Evolutionary conservation across 2,329 filamentous ascomycete species (phyloP).

Genomic region (Exophiala spinifera): DNA sequence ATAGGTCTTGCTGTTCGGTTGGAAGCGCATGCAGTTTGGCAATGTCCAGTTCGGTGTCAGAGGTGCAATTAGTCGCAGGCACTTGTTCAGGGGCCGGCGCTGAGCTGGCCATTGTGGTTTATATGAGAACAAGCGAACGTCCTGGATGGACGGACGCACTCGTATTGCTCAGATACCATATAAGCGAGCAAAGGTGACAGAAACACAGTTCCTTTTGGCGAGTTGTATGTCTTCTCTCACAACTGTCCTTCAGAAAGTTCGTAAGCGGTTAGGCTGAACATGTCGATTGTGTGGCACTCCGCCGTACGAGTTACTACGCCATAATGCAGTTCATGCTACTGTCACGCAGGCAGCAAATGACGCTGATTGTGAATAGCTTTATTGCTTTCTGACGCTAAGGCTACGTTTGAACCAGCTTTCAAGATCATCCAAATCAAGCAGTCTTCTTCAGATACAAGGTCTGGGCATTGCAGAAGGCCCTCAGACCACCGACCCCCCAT

Average conservation of each 20-base stretch:
- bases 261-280: neutral
- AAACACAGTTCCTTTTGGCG: neutral
- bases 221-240: neutral
- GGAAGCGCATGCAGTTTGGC: conserved; percentile 84
- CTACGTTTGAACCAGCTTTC: neutral
- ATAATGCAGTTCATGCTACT: too few species aligned
- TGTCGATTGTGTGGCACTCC: neutral
- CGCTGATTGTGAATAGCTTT: too few species aligned
- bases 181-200: conserved; percentile 2
- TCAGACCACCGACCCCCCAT: conserved; percentile 29
- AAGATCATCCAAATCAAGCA: neutral
- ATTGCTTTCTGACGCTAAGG: neutral
- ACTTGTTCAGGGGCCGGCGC: conserved; percentile 11
- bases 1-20: conserved; percentile 92
- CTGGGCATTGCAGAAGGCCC: conserved; percentile 29
- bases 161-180: conserved; percentile 7
- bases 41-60: conserved; percentile 69
- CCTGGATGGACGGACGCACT: conserved; percentile 18
- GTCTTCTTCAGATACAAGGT: conserved; percentile 27
- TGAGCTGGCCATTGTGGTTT: conserved; percentile 15
- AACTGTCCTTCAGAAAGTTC: neutral
- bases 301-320: neutral
- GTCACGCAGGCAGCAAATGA: neutral
- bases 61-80: conserved; percentile 17
- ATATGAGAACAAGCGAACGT: conserved; percentile 12